Conservation (phyloP, 192 early-diverging fungal genomes). For the Podochytrium sp. region DNA sequence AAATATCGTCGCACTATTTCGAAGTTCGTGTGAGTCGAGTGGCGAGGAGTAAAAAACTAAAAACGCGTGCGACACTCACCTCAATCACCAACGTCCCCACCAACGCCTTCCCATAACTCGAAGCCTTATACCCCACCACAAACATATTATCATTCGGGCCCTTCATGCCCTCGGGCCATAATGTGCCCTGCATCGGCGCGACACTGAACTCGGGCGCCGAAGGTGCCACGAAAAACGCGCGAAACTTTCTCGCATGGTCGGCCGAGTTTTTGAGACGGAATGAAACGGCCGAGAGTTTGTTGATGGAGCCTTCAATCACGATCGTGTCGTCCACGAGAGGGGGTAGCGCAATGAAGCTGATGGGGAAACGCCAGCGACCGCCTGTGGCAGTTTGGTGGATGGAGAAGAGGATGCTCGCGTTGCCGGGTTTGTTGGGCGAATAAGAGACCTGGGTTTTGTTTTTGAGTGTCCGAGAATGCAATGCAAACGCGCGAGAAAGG, state of each 20-base stretch:
- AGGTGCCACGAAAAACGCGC: slow-evolving; percentile 43
- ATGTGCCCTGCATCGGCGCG: slow-evolving; percentile 37
- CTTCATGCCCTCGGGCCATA: slow-evolving; percentile 39
- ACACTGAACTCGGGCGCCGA: slow-evolving; percentile 42
- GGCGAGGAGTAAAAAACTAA: background rate
- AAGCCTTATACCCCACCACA: slow-evolving; percentile 47
- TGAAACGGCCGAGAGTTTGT: slow-evolving; percentile 48
- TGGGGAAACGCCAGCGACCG: slow-evolving; percentile 41
- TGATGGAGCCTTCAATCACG: slow-evolving; percentile 52
- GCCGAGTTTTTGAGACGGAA: slow-evolving; percentile 46
- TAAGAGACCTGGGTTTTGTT: slow-evolving; percentile 34
- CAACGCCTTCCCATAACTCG: slow-evolving; percentile 46
- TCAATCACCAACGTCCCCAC: slow-evolving; percentile 51
- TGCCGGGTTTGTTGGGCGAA: slow-evolving; percentile 37
- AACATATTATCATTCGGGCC: slow-evolving; percentile 45
- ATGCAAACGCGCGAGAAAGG: background rate
- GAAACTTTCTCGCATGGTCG: slow-evolving; percentile 31
- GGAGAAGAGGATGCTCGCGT: slow-evolving; percentile 31
- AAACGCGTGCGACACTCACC: slow-evolving; percentile 19
- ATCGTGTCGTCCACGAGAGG: slow-evolving; percentile 56
- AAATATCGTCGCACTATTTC: slow-evolving; percentile 43
- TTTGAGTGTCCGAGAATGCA: background rate
- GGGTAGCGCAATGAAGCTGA: slow-evolving; percentile 40
- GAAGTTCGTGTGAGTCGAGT: background rate
- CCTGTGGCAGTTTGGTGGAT: slow-evolving; percentile 40